Evolutionary conservation across 2,329 filamentous ascomycete species (phyloP), one percentile per base, ranked within the genome.

Genomic region (Cercospora citrullina): DNA sequence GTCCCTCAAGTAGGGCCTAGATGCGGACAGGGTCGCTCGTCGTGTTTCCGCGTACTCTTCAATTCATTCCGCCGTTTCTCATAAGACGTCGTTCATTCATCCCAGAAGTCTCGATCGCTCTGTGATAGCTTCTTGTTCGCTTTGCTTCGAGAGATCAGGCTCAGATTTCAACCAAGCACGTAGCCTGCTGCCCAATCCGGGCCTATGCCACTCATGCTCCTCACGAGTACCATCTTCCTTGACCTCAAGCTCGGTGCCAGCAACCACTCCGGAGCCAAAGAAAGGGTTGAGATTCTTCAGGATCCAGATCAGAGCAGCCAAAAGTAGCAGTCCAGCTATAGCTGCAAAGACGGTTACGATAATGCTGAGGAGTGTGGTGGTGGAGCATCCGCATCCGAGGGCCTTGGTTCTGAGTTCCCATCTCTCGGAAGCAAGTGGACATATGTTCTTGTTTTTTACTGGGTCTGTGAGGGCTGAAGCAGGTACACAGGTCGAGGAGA

Each of bases 361-460:
- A 4, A 81, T 76, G 42, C 80, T 81, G 36, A 84, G 73, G 28
- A 83, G 78, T 0, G 81, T 83, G 7, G 80, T 81, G 6, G 82
- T 83, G 0, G 81, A 83, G 60, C 82, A 82, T 62, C 80, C 78
- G 68, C 82, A 84, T 21, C 82, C 82, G 0, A 84, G 72, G 5
- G 80, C 76, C 18, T 75, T 73, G 9, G 82, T 84, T 2, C 82
- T 78, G 6, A 84, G 75, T 68, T 84, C 82, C 66, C 80, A 84
- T 60, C 81, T 78, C 72, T 83, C 82, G 64, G 79, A 79, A 48
- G 78, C 77, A 7, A 79, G 69, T 4, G 77, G 77, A 62, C 77
- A 79, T 28, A 75, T 70, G 21, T 72, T 63, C 8, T 78, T 51
- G 57, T 77, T 75, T 7, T 76, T 77, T 12, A 82, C 69, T 1